Base-by-base conservation (phyloP, 2,329 filamentous ascomycete species). In the Penicillium sp. region DNA sequence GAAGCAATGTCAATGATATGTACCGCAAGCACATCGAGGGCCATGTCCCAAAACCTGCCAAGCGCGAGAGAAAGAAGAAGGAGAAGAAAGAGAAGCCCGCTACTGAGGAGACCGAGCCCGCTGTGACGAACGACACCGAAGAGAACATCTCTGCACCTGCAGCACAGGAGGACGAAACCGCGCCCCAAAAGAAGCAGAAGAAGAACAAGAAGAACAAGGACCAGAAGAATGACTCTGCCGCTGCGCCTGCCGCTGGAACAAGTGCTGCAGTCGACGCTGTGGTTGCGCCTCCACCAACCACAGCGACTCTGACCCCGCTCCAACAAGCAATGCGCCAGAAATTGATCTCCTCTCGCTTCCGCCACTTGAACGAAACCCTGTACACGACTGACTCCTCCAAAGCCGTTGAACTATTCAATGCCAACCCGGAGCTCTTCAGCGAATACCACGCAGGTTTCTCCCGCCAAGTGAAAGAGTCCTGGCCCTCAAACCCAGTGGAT, bases 371-470 rank as follows among this genome's bases (percentile, higher is more conserved):
- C 75, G 90, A 99, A 79, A 93, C 92, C 0, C 87, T 99, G 14
- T 99, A 99, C 79, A 98, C 93, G 4, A 91, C 88, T 8, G 91
- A 93, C 1, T 99, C 95, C 0, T 81, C 82, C 35, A 87, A 95
- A 63, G 90, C 95, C n/a, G 86, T 95, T 66, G 79, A 83, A 50
- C 86, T 98, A 25, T 98, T 99, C 80, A 81, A 85, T 51, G 82
- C 89, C 33, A 91, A 91, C 50, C 95, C 95, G 0, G 91, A 96
- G 71, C 93, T 98, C 83, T 99, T 98, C 78, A 83, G 86, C 65
- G 93, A 98, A 77, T 99, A 99, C 77, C 95, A 99, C 78, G 89
- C 92, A 60, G 95, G 95, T 33, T 99, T 99, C 82, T 89, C 93
- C 1, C 90, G 93, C 53, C 95, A 99, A 78, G 95, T 98, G 58